Conservation (phyloP, 2,329 filamentous ascomycete genomes). For the Ophiostoma angusticollis region DNA sequence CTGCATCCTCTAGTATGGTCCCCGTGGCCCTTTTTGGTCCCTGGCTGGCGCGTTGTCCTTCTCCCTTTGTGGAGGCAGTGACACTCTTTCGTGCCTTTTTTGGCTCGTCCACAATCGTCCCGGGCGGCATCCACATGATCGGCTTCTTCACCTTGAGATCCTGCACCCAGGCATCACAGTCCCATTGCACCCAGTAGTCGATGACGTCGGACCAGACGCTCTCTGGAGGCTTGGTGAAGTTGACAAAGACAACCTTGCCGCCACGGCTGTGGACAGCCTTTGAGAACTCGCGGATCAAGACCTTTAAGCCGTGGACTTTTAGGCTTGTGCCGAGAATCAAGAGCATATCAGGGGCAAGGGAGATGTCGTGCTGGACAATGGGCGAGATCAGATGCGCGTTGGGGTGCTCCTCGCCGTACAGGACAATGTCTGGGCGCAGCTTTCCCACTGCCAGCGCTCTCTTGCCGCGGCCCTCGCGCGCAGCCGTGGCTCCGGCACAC, state of each 20-base stretch:
- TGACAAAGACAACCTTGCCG: conserved; percentile 60
- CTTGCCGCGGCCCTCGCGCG: conserved; percentile 52
- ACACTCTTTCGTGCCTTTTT: conserved; percentile 24
- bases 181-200: conserved; percentile 63
- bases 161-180: conserved; percentile 60
- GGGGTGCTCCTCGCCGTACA: conserved; percentile 64
- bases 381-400: conserved; percentile 54
- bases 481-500: conserved; percentile 49
- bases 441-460: conserved; percentile 54
- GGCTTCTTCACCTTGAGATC: conserved; percentile 48
- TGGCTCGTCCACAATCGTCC: conserved; percentile 24
- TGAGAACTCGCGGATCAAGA: conserved; percentile 58
- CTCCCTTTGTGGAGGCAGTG: conserved; percentile 15
- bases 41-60: not conserved
- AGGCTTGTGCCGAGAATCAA: conserved; percentile 60
- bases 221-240: conserved; percentile 58
- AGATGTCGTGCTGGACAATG: conserved; percentile 55
- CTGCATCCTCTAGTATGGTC: too few species aligned
- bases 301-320: conserved; percentile 57
- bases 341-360: conserved; percentile 51
- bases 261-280: conserved; percentile 56
- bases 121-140: conserved; percentile 44
- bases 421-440: conserved; percentile 57
- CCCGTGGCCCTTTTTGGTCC: too few species aligned
- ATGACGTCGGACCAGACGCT: conserved; percentile 62